Conservation (phyloP, 2,329 filamentous ascomycete species). For the Sarocladiaceae sp. region DNA sequence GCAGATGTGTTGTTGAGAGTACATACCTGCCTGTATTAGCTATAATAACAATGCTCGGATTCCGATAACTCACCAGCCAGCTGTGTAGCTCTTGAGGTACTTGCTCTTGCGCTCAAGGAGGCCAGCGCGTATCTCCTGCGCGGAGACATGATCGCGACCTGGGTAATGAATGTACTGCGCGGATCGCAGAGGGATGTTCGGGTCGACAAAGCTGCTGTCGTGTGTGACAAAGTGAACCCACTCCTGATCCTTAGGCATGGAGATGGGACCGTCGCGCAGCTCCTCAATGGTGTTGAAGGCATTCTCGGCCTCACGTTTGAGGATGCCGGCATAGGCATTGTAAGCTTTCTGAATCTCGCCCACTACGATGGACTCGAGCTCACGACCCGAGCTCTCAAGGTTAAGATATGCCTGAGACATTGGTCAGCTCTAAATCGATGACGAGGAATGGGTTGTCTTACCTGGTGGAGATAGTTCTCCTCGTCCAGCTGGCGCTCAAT, state of each 20-base stretch:
- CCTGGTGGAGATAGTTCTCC: constrained; percentile 93
- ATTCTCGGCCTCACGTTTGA: constrained; percentile 86
- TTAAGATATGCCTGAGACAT: constrained; percentile 77
- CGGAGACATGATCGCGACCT: constrained; percentile 76
- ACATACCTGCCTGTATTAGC: constrained; percentile 65
- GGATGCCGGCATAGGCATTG: constrained; percentile 85
- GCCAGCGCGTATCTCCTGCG: constrained; percentile 82
- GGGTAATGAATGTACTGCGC: constrained; percentile 86
- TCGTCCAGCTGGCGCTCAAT: constrained; percentile 92
- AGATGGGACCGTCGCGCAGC: constrained; percentile 76
- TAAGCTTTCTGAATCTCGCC: constrained; percentile 98
- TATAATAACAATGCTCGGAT: neutral
- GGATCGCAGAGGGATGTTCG: constrained; percentile 71
- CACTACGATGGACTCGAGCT: constrained; percentile 93
- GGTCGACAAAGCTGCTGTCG: constrained; percentile 84
- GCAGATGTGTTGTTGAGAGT: constrained; percentile 89
- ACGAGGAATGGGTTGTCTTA: constrained; percentile 34
- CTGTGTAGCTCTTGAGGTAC: constrained; percentile 94
- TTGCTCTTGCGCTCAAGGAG: constrained; percentile 97
- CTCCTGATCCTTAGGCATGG: constrained; percentile 92
- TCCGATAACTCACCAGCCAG: constrained; percentile 68
- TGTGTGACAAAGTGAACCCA: constrained; percentile 79
- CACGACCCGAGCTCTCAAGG: constrained; percentile 86
- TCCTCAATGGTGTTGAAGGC: constrained; percentile 74
- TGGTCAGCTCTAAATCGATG: neutral